Percentiles rank a stretch among this genome's conserved stretches.
Conservation (phyloP, 1,284 basidiomycete genomes). For the Melampsora abietis-canadensis region DNA sequence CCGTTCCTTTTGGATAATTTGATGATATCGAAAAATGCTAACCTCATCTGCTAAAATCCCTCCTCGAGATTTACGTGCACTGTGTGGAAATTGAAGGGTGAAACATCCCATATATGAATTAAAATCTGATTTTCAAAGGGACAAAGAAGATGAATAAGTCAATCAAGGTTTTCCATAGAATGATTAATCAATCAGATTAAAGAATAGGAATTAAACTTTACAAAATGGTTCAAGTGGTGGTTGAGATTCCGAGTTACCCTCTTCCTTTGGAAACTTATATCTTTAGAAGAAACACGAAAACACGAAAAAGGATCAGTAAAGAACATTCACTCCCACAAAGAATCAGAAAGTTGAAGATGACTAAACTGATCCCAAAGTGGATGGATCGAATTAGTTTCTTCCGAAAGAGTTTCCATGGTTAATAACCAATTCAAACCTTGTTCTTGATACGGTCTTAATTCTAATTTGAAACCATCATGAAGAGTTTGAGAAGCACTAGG, state of each 20-base stretch:
- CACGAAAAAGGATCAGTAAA: neutral
- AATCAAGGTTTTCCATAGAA: neutral
- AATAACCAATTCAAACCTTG: slow-evolving; percentile 96
- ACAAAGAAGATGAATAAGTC: slow-evolving; percentile 13
- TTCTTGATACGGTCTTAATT: slow-evolving; percentile 80
- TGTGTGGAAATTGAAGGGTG: slow-evolving; percentile 77
- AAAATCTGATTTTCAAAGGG: slow-evolving; percentile 11
- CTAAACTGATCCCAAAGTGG: slow-evolving; percentile 90
- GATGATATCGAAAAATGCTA: no score
- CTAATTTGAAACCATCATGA: slow-evolving; percentile 68
- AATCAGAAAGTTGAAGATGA: neutral
- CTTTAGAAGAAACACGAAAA: neutral
- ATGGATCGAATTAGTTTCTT: slow-evolving; percentile 72
- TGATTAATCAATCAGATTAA: neutral
- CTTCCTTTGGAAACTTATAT: slow-evolving; percentile 34
- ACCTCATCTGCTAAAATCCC: slow-evolving; percentile 77
- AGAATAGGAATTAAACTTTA: slow-evolving; percentile 55
- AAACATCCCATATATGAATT: slow-evolving; percentile 71
- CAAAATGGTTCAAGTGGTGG: slow-evolving; percentile 62
- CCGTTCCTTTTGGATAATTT: no score
- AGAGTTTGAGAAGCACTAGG: neutral
- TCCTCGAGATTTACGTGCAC: slow-evolving; percentile 73
- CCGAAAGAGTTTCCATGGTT: slow-evolving; percentile 72
- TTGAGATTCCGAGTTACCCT: slow-evolving; percentile 51
- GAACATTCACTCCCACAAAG: no score